Evolutionary conservation across 306 rosid species (phyloP), one percentile per base, ranked within the genome.

Genomic region (Morella rubra): DNA sequence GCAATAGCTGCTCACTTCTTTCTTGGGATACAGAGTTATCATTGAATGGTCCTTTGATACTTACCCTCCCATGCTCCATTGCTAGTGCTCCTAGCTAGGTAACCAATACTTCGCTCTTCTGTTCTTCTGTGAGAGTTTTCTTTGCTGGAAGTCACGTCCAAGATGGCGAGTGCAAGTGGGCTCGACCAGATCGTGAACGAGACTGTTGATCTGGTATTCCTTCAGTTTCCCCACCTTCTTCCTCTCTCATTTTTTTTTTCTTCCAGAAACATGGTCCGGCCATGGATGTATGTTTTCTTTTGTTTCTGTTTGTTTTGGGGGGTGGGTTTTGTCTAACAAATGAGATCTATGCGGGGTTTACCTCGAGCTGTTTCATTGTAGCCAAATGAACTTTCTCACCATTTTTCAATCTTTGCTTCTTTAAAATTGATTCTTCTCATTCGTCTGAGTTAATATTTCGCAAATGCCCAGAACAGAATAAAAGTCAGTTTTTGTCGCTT

Each of bases 171-270:
- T 14, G 87, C 76, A 4, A 86, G 89, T 71, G 78, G 66, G 45
- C 96, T 94, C 1, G 97, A 93, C 69, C 89, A 86, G 86, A 90
- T 93, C 85, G 91, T 85, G 86, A 93, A 93, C 70, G 98, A 94
- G 81, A 82, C 96, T 4, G 98, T 94, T 84, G 98, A 94, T 90
- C 85, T 94, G 97, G 98, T 94, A 93, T 46, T 19, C 41, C 69
- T 44, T 64, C 50, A 4, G 8, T 2, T 44, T 22, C 59, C 46
- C 42, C 24, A 50, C 37, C 32, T 74, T 59, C 16, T 0, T 56
- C 45, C 45, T 42, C 12, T 78, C 18, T 18, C 16, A 0, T 46
- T 27, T 8, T 14, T 32, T 27, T 60, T 3, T 49, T 71, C 74
- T 76, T 66, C 74, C 62, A 0, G 40, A 32, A 32, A 32, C 37